Conservation (phyloP, 768 basidiomycete genomes). For the Termitomyces sp. region DNA sequence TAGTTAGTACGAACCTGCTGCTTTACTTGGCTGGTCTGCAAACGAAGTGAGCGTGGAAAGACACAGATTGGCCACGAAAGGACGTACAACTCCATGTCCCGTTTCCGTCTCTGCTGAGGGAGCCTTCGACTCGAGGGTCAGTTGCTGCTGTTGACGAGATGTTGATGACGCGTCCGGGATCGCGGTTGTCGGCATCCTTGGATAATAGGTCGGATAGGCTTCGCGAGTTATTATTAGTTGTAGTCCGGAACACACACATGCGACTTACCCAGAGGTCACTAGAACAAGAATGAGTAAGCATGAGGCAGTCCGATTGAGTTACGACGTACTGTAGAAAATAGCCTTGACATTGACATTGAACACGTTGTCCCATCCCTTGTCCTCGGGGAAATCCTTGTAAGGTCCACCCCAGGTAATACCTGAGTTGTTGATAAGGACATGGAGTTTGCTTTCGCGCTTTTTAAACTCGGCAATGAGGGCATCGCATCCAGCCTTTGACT, state of each 20-base stretch:
- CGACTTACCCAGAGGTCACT: conserved; percentile 52
- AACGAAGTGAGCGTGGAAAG: neutral
- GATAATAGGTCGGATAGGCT: conserved; percentile 57
- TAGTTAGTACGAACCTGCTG: conserved; percentile 46
- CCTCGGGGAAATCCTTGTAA: conserved; percentile 69
- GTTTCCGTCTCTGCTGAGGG: conserved; percentile 47
- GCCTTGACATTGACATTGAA: conserved; percentile 84
- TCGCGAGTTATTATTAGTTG: neutral
- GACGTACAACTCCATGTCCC: conserved; percentile 81
- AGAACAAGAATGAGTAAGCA: neutral
- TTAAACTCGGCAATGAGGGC: conserved; percentile 65
- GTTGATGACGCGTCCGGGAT: conserved; percentile 79
- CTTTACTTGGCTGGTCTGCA: conserved; percentile 78
- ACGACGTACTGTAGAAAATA: conserved; percentile 67
- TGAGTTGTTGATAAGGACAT: conserved; percentile 83
- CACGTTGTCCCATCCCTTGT: conserved; percentile 83
- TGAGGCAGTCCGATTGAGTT: neutral
- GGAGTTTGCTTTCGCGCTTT: conserved; percentile 65
- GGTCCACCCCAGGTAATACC: conserved; percentile 78
- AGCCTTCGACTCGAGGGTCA: conserved; percentile 45
- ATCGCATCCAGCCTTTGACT: conserved; percentile 81
- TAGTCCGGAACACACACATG: neutral
- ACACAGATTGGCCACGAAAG: no score
- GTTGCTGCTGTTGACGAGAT: conserved; percentile 71
- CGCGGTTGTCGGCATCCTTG: conserved; percentile 57